phyloP scores from a whole-genome alignment of 2,329 filamentous ascomycete genomes.

The Clonostachys sp. region DNA sequence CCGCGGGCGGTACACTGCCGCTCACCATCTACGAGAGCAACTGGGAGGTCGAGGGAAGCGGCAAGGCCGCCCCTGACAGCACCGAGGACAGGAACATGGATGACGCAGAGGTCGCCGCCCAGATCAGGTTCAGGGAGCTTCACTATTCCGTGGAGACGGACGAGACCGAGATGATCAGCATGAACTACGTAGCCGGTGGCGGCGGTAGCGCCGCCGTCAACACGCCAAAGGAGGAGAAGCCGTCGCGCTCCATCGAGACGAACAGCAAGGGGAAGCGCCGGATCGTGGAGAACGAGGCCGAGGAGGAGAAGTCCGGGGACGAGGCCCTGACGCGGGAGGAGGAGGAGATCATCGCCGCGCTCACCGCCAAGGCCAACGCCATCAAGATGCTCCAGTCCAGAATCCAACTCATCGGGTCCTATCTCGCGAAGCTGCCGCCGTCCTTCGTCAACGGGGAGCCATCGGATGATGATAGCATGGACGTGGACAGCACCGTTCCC shows the following conservation, averaged over 20 bases:
- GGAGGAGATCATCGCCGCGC: conserved; percentile 56
- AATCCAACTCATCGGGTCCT: conserved; percentile 68
- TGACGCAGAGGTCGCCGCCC: conserved; percentile 51
- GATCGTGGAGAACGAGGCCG: conserved; percentile 21
- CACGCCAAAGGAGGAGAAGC: conserved; percentile 32
- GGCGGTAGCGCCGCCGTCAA: conserved; percentile 74
- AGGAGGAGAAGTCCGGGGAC: conserved; percentile 17
- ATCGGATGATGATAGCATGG: conserved; percentile 18
- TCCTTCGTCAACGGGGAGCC: conserved; percentile 47
- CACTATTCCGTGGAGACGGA: conserved; percentile 88
- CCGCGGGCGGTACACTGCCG: conserved; percentile 75
- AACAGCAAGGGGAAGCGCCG: conserved; percentile 49
- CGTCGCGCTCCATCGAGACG: conserved; percentile 34
- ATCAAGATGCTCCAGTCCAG: conserved; percentile 87
- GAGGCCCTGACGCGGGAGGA: conserved; percentile 40
- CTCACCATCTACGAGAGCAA: conserved; percentile 87
- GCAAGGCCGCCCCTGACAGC: conserved; percentile 33
- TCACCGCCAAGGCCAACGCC: conserved; percentile 87
- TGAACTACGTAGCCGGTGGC: conserved; percentile 86
- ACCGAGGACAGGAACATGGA: conserved; percentile 70
- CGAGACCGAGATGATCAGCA: conserved; percentile 95
- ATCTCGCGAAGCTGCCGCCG: conserved; percentile 68
- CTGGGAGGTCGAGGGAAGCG: conserved; percentile 58
- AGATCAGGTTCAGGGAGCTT: conserved; percentile 75
- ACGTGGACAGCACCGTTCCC: conserved; percentile 31